Evolutionary conservation across 495 filamentous ascomycete genomes (phyloP).

Genomic region (Pyrenula massariospora): DNA sequence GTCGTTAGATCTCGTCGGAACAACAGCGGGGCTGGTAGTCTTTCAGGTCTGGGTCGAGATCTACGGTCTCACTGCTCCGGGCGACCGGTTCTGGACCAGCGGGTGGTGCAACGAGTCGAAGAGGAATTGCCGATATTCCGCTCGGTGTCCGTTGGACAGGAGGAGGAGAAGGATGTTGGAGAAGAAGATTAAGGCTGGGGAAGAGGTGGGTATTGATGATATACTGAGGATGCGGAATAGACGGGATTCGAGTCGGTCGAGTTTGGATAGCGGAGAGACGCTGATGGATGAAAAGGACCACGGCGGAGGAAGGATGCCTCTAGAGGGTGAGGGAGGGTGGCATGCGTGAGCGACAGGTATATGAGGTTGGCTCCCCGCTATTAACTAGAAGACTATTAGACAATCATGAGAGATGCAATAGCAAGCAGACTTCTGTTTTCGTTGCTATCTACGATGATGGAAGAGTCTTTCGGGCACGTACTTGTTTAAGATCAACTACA

Average conservation of each 20-base stretch:
- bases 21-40: slow-evolving; percentile 32
- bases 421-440: too few species aligned
- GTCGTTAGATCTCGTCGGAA: slow-evolving; percentile 31
- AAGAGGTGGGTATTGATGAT: neutral
- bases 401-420: too few species aligned
- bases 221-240: neutral
- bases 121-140: slow-evolving; percentile 18
- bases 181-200: neutral
- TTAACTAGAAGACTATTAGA: too few species aligned
- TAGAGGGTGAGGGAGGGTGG: too few species aligned
- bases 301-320: too few species aligned
- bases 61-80: slow-evolving; percentile 30
- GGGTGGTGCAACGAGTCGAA: slow-evolving; percentile 1
- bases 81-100: slow-evolving; percentile 25
- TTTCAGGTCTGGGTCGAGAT: slow-evolving; percentile 38
- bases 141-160: slow-evolving; percentile 20
- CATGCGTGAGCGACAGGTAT: too few species aligned
- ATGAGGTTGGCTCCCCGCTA: too few species aligned
- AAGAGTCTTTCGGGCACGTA: too few species aligned
- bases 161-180: slow-evolving; percentile 3
- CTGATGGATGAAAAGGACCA: neutral
- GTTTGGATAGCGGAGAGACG: neutral
- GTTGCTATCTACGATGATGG: too few species aligned
- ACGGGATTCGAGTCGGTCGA: neutral
- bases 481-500: too few species aligned